phyloP scores from a whole-genome alignment of 371 early-diverging fungal species.

The Apophysomyces sp. region DNA sequence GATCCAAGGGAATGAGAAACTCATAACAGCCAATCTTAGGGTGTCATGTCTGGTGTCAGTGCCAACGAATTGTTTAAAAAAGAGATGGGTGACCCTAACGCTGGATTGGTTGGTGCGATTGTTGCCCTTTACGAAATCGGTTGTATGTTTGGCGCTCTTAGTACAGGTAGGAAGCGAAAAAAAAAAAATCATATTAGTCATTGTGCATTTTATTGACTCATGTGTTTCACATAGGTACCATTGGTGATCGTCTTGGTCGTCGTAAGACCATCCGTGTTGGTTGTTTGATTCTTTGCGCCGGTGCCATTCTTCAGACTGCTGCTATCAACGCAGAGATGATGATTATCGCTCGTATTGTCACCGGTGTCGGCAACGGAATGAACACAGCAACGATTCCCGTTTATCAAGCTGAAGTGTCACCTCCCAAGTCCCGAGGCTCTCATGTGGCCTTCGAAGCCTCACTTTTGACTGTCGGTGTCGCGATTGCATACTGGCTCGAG shows the following conservation, averaged over 20 bases:
- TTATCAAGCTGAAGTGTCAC: conserved; percentile 49
- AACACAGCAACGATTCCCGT: conserved; percentile 51
- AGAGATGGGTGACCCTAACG: conserved; percentile 36
- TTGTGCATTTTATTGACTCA: not conserved
- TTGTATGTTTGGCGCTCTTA: conserved; percentile 31
- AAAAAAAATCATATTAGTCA: not conserved
- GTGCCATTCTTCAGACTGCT: conserved; percentile 34
- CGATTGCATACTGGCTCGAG: conserved; percentile 43
- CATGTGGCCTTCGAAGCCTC: conserved; percentile 43
- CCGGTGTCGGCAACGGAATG: conserved; percentile 51
- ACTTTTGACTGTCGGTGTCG: conserved; percentile 33
- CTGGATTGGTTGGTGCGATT: conserved; percentile 29
- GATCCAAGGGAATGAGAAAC: not conserved
- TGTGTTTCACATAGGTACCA: not conserved
- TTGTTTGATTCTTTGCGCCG: conserved; percentile 30
- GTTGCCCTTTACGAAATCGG: conserved; percentile 35
- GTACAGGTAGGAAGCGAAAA: conserved; percentile 13
- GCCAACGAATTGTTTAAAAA: conserved; percentile 28
- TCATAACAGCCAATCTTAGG: conserved; percentile 13
- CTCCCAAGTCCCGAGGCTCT: conserved; percentile 43
- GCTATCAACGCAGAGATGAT: conserved; percentile 34
- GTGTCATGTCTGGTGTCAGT: conserved; percentile 51
- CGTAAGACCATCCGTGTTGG: conserved; percentile 34
- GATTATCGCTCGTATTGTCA: conserved; percentile 45
- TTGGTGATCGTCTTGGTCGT: conserved; percentile 38